A percentile compares a stretch with the other conserved stretches of the same genome.
phyloP scores from a whole-genome alignment of 1,284 basidiomycete genomes.

The Wolfiporia cocos region DNA sequence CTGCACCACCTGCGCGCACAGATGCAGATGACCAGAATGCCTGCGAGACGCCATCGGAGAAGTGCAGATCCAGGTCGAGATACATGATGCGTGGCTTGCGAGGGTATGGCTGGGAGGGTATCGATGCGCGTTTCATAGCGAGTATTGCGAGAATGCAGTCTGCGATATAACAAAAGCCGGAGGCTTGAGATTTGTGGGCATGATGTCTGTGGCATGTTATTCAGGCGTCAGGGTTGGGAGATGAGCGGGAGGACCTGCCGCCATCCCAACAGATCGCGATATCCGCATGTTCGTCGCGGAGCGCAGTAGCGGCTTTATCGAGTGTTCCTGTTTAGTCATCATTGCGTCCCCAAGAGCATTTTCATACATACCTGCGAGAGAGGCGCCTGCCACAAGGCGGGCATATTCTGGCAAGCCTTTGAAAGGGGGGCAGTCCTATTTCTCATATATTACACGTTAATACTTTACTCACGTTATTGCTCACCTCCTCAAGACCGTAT shows the following conservation, averaged over 20 bases:
- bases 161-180: constrained; percentile 93
- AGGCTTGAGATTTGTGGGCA: constrained; percentile 65
- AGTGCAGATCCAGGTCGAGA: constrained; percentile 90
- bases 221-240: neutral
- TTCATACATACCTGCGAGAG: constrained; percentile 27
- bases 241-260: constrained; percentile 45
- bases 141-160: constrained; percentile 83
- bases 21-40: constrained; percentile 47
- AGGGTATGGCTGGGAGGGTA: constrained; percentile 2
- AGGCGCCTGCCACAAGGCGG: constrained; percentile 68
- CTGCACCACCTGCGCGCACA: constrained; percentile 7
- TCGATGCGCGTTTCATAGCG: constrained; percentile 38
- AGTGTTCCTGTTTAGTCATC: neutral
- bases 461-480: neutral
- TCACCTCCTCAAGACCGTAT: constrained; percentile 67
- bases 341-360: neutral
- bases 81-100: constrained; percentile 75
- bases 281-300: constrained; percentile 49
- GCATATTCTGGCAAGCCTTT: constrained; percentile 65
- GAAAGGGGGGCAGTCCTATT: constrained; percentile 81
- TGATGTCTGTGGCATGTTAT: constrained; percentile 55
- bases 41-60: constrained; percentile 81
- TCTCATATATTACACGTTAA: neutral
- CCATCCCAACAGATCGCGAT: constrained; percentile 83
- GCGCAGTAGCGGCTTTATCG: constrained; percentile 47